Conservation (phyloP, 352 stramenopile species). For the Globisporangium spiculum region DNA sequence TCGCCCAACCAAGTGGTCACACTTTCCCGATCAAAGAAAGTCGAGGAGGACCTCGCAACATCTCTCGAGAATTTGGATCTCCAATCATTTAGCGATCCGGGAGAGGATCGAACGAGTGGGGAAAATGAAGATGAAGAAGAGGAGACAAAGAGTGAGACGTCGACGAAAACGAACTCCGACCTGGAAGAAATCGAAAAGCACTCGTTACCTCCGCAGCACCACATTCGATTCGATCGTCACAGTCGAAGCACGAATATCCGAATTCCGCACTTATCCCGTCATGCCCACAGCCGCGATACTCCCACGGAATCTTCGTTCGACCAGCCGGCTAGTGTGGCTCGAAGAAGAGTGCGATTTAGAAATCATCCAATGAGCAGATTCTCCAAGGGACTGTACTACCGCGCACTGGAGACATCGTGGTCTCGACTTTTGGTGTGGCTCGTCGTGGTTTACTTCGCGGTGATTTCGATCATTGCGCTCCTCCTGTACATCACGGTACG, state of each 20-base stretch:
- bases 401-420: slow-evolving; percentile 47
- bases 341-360: slow-evolving; percentile 36
- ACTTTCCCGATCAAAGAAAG: background rate
- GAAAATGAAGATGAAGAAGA: background rate
- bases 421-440: slow-evolving; percentile 34
- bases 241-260: slow-evolving; percentile 23
- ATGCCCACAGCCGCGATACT: slow-evolving; percentile 18
- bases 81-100: background rate
- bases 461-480: slow-evolving; percentile 36
- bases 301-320: slow-evolving; percentile 13
- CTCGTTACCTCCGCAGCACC: background rate
- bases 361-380: slow-evolving; percentile 39
- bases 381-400: slow-evolving; percentile 52
- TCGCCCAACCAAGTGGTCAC: background rate
- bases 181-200: slow-evolving; percentile 24
- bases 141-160: slow-evolving; percentile 20
- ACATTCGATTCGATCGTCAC: slow-evolving; percentile 25
- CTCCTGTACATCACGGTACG: slow-evolving; percentile 44
- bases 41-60: background rate
- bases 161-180: slow-evolving; percentile 26
- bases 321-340: slow-evolving; percentile 38
- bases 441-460: slow-evolving; percentile 33
- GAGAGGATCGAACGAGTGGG: background rate
- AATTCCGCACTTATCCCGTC: slow-evolving; percentile 13
- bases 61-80: background rate